phyloP scores from a whole-genome alignment of 2,329 filamentous ascomycete genomes.

The Pseudogymnoascus sp. region DNA sequence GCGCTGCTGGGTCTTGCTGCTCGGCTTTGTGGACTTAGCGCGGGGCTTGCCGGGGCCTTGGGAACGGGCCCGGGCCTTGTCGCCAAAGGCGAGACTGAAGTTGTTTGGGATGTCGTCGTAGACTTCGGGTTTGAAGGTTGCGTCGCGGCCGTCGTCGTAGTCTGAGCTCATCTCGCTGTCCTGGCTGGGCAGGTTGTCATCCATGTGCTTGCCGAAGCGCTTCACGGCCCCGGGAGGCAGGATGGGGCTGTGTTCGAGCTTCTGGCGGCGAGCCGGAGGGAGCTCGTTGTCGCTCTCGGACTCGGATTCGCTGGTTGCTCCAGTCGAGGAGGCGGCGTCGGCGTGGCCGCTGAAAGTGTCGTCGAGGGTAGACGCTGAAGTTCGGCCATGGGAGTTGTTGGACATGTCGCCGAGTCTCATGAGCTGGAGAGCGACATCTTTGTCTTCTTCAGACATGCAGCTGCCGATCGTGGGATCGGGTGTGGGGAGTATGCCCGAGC shows the following conservation, averaged over 20 bases:
- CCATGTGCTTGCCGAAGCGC: constrained; percentile 38
- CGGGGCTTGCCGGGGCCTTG: constrained; percentile 33
- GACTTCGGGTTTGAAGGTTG: constrained; percentile 24
- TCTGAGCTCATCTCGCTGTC: constrained; percentile 49
- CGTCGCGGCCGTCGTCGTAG: constrained; percentile 37
- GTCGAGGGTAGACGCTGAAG: constrained; percentile 85
- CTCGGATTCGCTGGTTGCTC: constrained; percentile 72
- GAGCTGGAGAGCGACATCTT: constrained; percentile 90
- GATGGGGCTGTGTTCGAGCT: constrained; percentile 45
- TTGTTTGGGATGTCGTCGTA: constrained; percentile 16
- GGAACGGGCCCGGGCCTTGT: constrained; percentile 34
- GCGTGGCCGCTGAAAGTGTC: constrained; percentile 88
- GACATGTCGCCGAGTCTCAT: constrained; percentile 93
- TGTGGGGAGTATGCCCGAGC: constrained; percentile 67
- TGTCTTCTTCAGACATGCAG: constrained; percentile 89
- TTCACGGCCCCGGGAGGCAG: constrained; percentile 36
- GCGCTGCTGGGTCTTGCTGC: constrained; percentile 12
- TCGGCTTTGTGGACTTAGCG: constrained; percentile 36
- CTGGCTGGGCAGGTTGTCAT: constrained; percentile 46
- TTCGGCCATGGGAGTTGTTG: constrained; percentile 86
- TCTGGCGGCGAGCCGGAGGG: constrained; percentile 50
- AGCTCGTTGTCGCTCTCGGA: constrained; percentile 57
- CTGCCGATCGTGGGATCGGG: constrained; percentile 96
- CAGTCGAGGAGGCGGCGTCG: constrained; percentile 75
- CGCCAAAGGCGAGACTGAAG: constrained; percentile 3